These are phyloP conservation scores for Fusarium camptoceras DNA, from an alignment of 2,329 filamentous ascomycete genomes.

Conservation along the genomic window DNA sequence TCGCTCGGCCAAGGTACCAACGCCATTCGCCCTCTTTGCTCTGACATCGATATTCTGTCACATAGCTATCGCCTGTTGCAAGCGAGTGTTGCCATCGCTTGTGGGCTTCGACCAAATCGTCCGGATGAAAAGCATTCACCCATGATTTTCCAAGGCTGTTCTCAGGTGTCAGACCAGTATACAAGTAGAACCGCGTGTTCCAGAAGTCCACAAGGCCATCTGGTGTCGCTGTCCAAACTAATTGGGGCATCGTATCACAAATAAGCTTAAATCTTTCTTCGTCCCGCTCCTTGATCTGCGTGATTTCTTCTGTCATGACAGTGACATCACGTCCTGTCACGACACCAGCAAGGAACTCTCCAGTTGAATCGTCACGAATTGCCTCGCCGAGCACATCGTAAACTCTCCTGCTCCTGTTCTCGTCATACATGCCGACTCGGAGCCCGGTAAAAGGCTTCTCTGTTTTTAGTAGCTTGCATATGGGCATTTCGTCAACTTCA, in stretches of 20 bases:
- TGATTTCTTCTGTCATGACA: conserved; percentile 74
- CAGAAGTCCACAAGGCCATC: conserved; percentile 79
- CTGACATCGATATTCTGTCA: conserved; percentile 76
- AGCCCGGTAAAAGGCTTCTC: conserved; percentile 68
- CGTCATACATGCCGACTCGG: conserved; percentile 72
- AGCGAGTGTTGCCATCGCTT: conserved; percentile 72
- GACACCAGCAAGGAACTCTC: conserved; percentile 79
- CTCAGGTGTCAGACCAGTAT: conserved; percentile 74
- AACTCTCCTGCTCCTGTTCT: conserved; percentile 63
- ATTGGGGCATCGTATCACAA: conserved; percentile 77
- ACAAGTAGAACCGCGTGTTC: conserved; percentile 82
- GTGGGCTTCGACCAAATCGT: conserved; percentile 70
- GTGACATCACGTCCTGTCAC: conserved; percentile 80
- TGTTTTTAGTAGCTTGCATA: conserved; percentile 71
- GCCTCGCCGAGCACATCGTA: conserved; percentile 76
- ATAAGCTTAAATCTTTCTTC: conserved; percentile 81
- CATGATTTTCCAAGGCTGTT: conserved; percentile 73
- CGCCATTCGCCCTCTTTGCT: conserved; percentile 76
- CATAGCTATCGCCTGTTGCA: conserved; percentile 74
- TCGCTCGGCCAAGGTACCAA: conserved; percentile 81
- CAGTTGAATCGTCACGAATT: conserved; percentile 73
- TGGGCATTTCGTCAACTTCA: conserved; percentile 71
- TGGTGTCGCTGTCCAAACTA: conserved; percentile 79
- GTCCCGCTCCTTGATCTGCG: conserved; percentile 75
- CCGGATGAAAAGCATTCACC: conserved; percentile 74